Conservation (phyloP, 768 basidiomycete genomes). For the Lanmaoa rubissima region DNA sequence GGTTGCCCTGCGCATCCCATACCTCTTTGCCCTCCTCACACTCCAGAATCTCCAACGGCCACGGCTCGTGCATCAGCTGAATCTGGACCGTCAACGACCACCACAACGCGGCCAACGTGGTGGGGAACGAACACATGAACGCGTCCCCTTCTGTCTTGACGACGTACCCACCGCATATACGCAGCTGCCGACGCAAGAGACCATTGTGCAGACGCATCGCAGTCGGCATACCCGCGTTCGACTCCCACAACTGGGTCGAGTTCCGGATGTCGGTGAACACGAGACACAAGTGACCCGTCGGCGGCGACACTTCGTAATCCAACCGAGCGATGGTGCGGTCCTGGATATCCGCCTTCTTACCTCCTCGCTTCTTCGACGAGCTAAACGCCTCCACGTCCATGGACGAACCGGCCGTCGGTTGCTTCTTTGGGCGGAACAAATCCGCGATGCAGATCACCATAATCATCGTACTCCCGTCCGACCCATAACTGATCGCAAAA, state of each 20-base stretch:
- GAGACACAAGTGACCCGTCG: slow-evolving; percentile 82
- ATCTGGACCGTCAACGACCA: slow-evolving; percentile 89
- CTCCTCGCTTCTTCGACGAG: slow-evolving; percentile 30
- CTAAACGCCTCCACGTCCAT: slow-evolving; percentile 38
- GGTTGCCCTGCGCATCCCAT: slow-evolving; percentile 57
- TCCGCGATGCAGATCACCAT: slow-evolving; percentile 91
- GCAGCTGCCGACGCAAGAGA: slow-evolving; percentile 79
- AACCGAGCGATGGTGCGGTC: slow-evolving; percentile 64
- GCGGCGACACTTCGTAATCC: slow-evolving; percentile 77
- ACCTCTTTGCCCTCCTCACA: slow-evolving; percentile 87
- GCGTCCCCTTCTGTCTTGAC: slow-evolving; percentile 99
- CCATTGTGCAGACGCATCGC: slow-evolving; percentile 90
- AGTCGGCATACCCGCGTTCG: slow-evolving; percentile 90
- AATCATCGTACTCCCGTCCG: slow-evolving; percentile 92
- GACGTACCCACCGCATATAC: slow-evolving; percentile 94
- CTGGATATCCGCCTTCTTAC: slow-evolving; percentile 48
- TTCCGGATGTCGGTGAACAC: slow-evolving; percentile 99
- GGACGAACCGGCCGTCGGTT: slow-evolving; percentile 31
- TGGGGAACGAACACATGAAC: slow-evolving; percentile 98
- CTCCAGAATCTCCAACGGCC: slow-evolving; percentile 94
- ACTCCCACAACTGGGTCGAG: slow-evolving; percentile 96
- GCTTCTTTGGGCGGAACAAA: slow-evolving; percentile 60
- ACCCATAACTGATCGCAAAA: slow-evolving; percentile 95
- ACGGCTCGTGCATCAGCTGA: slow-evolving; percentile 74
- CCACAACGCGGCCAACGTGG: slow-evolving; percentile 79